Evolutionary conservation across 345 rosid species (phyloP).

Genomic region (Physaria fendleri): DNA sequence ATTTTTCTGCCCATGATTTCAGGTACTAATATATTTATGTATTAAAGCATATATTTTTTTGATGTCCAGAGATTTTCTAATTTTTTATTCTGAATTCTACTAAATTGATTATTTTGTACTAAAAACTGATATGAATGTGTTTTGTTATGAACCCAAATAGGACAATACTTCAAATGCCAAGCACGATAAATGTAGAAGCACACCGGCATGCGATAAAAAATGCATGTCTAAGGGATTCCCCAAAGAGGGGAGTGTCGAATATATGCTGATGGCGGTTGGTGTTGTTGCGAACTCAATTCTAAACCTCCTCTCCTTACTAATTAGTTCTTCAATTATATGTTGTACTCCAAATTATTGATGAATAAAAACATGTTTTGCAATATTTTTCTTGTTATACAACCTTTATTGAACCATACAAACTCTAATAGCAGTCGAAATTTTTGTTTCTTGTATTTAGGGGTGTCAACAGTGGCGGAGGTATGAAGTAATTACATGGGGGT

Average conservation of each 20-base stretch:
- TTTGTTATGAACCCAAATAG: neutral
- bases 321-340: neutral
- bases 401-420: too few species aligned
- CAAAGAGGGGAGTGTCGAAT: slow-evolving; percentile 9
- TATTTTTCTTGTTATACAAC: neutral
- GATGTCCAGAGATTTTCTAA: too few species aligned
- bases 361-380: neutral
- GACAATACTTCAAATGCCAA: slow-evolving; percentile 11
- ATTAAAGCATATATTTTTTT: neutral
- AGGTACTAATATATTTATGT: neutral
- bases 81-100: too few species aligned
- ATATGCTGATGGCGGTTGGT: neutral
- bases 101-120: neutral
- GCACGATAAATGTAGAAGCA: neutral
- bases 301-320: neutral
- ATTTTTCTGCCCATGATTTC: neutral
- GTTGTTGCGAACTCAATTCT: slow-evolving; percentile 16
- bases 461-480: too few species aligned
- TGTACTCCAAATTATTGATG: neutral
- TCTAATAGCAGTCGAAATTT: too few species aligned
- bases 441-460: too few species aligned
- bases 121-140: neutral
- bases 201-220: neutral
- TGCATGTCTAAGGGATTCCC: slow-evolving; percentile 3
- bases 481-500: too few species aligned